Conservation (phyloP, 2,329 filamentous ascomycete species). For the Penicillium hordei region DNA sequence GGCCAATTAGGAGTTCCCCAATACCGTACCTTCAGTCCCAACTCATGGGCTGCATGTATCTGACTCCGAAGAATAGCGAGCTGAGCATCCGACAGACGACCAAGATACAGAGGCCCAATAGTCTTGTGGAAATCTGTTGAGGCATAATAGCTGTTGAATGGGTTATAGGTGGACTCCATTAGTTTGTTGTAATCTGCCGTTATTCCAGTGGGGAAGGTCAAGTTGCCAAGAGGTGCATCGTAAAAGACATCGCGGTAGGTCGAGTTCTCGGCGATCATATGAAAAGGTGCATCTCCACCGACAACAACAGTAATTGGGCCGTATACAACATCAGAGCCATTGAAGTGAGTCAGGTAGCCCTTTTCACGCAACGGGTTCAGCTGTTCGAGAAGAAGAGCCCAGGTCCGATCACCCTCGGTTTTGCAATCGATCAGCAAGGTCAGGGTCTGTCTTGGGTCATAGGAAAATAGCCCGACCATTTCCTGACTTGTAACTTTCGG, state of each 20-base stretch:
- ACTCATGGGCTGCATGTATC: constrained; percentile 49
- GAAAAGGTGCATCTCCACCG: constrained; percentile 49
- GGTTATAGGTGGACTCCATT: constrained; percentile 42
- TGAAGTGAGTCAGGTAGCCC: constrained; percentile 47
- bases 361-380: constrained; percentile 44
- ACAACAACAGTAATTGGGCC: constrained; percentile 51
- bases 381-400: constrained; percentile 33
- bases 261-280: constrained; percentile 37
- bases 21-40: constrained; percentile 59
- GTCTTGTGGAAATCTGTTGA: constrained; percentile 56
- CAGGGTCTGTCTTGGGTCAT: constrained; percentile 54
- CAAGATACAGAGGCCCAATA: constrained; percentile 54
- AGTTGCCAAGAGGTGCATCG: constrained; percentile 46
- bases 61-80: constrained; percentile 48
- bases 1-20: constrained; percentile 64
- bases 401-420: constrained; percentile 46
- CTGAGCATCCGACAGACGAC: constrained; percentile 49
- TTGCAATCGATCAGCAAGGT: constrained; percentile 71
- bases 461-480: constrained; percentile 56
- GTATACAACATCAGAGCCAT: constrained; percentile 37
- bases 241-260: constrained; percentile 52
- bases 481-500: constrained; percentile 17
- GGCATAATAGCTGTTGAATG: constrained; percentile 65
- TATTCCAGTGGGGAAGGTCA: constrained; percentile 8
- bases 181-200: background rate